These are phyloP conservation scores for Taphrina communis DNA, from an alignment of 1,139 yeast genomes.

Conservation along the genomic window DNA sequence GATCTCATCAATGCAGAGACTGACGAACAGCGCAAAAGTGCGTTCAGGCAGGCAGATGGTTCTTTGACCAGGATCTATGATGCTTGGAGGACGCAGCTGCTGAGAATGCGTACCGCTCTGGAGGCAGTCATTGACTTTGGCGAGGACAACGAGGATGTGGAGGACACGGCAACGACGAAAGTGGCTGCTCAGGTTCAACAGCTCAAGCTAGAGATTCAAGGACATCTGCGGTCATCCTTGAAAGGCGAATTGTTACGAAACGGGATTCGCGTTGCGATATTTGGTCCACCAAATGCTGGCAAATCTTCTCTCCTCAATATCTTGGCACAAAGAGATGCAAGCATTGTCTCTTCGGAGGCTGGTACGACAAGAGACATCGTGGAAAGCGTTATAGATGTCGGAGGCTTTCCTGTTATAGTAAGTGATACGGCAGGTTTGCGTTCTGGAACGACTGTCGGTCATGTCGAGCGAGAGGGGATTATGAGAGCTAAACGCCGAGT, in stretches of 20 bases:
- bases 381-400: slow-evolving; percentile 78
- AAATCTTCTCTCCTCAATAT: slow-evolving; percentile 82
- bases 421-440: slow-evolving; percentile 96
- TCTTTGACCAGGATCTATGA: slow-evolving; percentile 61
- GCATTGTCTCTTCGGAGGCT: slow-evolving; percentile 88
- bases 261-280: slow-evolving; percentile 74
- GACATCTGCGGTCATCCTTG: slow-evolving; percentile 58
- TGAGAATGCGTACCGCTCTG: slow-evolving; percentile 71
- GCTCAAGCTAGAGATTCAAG: slow-evolving; percentile 57
- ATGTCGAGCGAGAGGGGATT: slow-evolving; percentile 83
- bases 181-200: slow-evolving; percentile 52
- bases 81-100: slow-evolving; percentile 70
- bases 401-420: slow-evolving; percentile 80
- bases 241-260: slow-evolving; percentile 68
- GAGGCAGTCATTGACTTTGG: slow-evolving; percentile 88
- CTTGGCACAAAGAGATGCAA: slow-evolving; percentile 78
- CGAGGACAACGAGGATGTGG: slow-evolving; percentile 83
- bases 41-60: slow-evolving; percentile 76
- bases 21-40: slow-evolving; percentile 79
- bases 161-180: slow-evolving; percentile 55
- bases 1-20: slow-evolving; percentile 95
- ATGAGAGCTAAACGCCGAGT: slow-evolving; percentile 70
- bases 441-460: slow-evolving; percentile 52
- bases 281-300: slow-evolving; percentile 98
- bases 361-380: slow-evolving; percentile 94